Base-by-base conservation (phyloP, 1,284 basidiomycete genomes). In the Malassezia obtusa region DNA sequence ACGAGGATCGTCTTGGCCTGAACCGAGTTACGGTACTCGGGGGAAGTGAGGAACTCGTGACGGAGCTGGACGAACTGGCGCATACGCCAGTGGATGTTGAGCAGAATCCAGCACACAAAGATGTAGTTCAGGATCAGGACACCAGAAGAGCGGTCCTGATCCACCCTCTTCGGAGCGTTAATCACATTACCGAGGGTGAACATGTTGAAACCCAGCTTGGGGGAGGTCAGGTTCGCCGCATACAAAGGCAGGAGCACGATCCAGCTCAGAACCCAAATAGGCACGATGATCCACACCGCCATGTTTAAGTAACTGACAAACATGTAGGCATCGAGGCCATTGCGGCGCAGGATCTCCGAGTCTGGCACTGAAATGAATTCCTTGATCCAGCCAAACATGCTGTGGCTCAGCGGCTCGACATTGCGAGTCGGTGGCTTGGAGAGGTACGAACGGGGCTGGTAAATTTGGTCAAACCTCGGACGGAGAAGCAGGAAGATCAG, bases 291-390 rank as follows among this genome's bases (percentile, higher is more conserved):
- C 64, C 83, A 81, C 49, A 85, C 74, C 80, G 88, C 84, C 68
- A 78, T 82, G 52, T 84, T 83, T 36, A 91, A 79, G 74, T 86
- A 96, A 50, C 88, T 84, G 43, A 94, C 82, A 67, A 88, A 95
- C 72, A 94, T 84, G 78, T 92, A 98, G 28, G 89, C 87, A 71
- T 98, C 92, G 55, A 88, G 80, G 31, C 92, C 91, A 62, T 94
- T 92, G 56, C 83, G 71, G 21, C 62, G 51, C 43, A 76, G 64
- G 45, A 74, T 65, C 33, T 64, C 67, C 22, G 53, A 52, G 39
- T 68, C 64, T 36, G 68, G 68, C 8, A 62, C 68, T 32, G 64
- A 61, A 53, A 76, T 57, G 58, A 75, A 68, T 24, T 67, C 65
- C 1, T 71, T 65, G 26, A 77, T 64, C 75, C 76, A 77, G 31